Percentiles rank a stretch among this genome's conserved stretches.
phyloP scores from a whole-genome alignment of 225 moss, liverwort and hornwort genomes.

The Marchantia paleacea region DNA sequence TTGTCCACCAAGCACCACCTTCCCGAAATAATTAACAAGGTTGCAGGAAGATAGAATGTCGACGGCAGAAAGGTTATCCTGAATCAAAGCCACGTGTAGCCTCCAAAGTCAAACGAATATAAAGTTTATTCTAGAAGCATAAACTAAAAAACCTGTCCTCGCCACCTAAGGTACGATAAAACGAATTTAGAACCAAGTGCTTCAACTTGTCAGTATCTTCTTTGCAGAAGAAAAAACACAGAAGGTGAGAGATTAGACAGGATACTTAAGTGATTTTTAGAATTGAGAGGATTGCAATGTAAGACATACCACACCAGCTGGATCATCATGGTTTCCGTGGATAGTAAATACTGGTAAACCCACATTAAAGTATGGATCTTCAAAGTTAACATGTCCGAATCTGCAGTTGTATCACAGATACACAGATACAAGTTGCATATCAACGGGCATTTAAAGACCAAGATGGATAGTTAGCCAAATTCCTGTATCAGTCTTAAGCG shows the following conservation, averaged over 20 bases:
- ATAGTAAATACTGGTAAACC: conserved; percentile 95
- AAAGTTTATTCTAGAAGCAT: no score
- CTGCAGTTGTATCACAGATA: conserved; percentile 22
- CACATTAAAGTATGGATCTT: conserved; percentile 94
- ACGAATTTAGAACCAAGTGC: not conserved
- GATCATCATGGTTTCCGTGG: conserved; percentile 99
- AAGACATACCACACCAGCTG: conserved; percentile 88
- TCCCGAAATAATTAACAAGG: conserved; percentile 97
- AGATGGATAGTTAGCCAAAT: no score
- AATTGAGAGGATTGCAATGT: no score
- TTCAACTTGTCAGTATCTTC: not conserved
- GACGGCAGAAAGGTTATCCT: conserved; percentile 95
- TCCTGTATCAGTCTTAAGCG: not conserved
- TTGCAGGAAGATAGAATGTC: conserved; percentile 94
- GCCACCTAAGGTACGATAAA: no score
- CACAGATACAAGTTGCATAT: no score
- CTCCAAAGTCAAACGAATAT: not conserved
- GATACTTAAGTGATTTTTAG: no score
- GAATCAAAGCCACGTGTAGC: conserved; percentile 13
- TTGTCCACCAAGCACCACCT: conserved; percentile 84
- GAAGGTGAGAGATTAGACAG: not conserved
- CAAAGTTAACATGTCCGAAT: conserved; percentile 92
- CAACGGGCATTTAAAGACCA: no score
- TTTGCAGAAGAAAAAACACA: not conserved
- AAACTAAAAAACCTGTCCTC: no score